These are phyloP conservation scores for Jaapia argillacea DNA, from an alignment of 768 basidiomycete species.

Conservation along the genomic window DNA sequence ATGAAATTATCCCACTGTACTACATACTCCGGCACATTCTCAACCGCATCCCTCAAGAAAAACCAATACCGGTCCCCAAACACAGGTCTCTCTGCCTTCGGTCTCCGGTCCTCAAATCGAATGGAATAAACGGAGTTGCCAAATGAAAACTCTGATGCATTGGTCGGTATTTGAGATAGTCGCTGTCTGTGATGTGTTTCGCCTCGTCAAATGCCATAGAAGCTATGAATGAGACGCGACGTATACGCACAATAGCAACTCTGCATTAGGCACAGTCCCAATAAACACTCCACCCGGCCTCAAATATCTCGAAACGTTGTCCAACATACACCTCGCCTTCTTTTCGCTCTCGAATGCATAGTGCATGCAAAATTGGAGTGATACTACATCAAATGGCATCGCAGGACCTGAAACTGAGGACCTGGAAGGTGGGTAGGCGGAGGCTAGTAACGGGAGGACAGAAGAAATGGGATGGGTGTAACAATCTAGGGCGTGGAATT, in stretches of 20 bases:
- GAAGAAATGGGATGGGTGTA: constrained; percentile 65
- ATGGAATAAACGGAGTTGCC: constrained; percentile 90
- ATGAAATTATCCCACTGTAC: constrained; percentile 95
- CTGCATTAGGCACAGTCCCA: constrained; percentile 92
- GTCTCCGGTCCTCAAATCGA: constrained; percentile 60
- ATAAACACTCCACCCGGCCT: constrained; percentile 85
- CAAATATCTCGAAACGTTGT: constrained; percentile 77
- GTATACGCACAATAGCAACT: constrained; percentile 66
- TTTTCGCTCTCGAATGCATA: constrained; percentile 92
- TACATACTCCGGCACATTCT: constrained; percentile 94
- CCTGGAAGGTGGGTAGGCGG: constrained; percentile 32
- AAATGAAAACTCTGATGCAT: constrained; percentile 64
- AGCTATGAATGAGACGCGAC: neutral
- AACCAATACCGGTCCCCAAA: constrained; percentile 95
- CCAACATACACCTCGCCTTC: constrained; percentile 87
- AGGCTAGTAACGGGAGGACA: constrained; percentile 51
- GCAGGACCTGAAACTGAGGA: neutral
- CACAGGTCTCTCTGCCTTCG: constrained; percentile 33
- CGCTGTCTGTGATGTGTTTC: constrained; percentile 47
- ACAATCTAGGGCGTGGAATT: constrained; percentile 84
- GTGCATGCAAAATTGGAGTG: constrained; percentile 99
- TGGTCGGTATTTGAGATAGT: constrained; percentile 58
- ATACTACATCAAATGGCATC: constrained; percentile 68
- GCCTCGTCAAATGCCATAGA: neutral
- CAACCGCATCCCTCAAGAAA: constrained; percentile 90